Evolutionary conservation across 129 eudicot species (phyloP).

Genomic region (Tagetes patula): DNA sequence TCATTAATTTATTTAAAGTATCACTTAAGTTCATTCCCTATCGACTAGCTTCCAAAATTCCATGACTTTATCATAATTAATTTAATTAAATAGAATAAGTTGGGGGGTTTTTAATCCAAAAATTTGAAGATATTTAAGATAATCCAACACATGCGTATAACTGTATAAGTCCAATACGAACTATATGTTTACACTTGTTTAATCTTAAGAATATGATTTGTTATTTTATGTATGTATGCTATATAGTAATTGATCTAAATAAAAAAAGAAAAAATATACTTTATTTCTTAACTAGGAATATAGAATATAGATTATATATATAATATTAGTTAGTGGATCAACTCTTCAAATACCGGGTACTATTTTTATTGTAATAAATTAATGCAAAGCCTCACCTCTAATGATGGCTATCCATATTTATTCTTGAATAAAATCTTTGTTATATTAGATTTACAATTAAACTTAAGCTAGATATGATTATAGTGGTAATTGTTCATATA

Average conservation of each 20-base stretch:
- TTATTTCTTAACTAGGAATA: slow-evolving; percentile 1
- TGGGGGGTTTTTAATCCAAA: slow-evolving; percentile 1
- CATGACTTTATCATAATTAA: slow-evolving; percentile 37
- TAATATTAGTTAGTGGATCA: background rate
- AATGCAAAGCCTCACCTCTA: background rate
- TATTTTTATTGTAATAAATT: background rate
- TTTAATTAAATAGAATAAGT: slow-evolving; percentile 14
- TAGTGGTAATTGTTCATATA: too few relatives aligned
- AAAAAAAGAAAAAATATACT: background rate
- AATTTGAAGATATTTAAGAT: background rate
- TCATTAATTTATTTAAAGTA: slow-evolving; percentile 15
- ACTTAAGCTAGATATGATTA: too few relatives aligned
- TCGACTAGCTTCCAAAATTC: slow-evolving; percentile 60
- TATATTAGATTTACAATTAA: background rate
- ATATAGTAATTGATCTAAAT: too few relatives aligned
- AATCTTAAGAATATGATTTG: slow-evolving; percentile 10
- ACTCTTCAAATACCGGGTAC: background rate
- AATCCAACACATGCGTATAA: slow-evolving; percentile 19
- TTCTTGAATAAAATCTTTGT: background rate
- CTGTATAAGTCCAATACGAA: slow-evolving; percentile 7
- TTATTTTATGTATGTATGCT: background rate
- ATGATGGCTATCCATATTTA: background rate
- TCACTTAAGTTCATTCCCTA: slow-evolving; percentile 63
- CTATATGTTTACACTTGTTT: background rate
- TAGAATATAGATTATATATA: background rate